Base-by-base conservation (phyloP, 352 stramenopile genomes). In the Stephanocyclus meneghinianus region DNA sequence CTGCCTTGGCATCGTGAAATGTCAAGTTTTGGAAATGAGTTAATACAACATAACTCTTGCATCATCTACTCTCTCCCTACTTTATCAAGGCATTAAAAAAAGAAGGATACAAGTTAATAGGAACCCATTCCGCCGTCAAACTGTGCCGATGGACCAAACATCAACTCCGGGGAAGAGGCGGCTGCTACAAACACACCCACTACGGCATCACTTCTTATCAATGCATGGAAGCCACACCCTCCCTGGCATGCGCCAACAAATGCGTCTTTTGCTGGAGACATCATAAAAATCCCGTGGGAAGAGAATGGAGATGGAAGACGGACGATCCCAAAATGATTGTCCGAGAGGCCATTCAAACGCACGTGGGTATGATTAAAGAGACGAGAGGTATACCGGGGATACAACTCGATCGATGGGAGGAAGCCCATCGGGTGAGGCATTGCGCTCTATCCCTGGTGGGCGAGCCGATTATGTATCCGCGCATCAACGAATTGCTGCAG, bases 101-200 rank as follows among this genome's bases (percentile, higher is more conserved):
- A 84, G 96, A 99, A 91, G 97, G 97, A 10, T 99, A 99, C 88
- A 98, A 98, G 80, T 94, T 99, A 74, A 98, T 99, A 78, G 97
- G 97, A 16, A 98, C 95, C 2, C 97, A 99, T 83, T 98, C 93
- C 63, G 97, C 97, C 16, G 97, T 99, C 37, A 99, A 99, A 88
- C 87, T 99, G 4, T 99, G 97, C 70, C 95, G 97, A 11, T 99
- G 97, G 97, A 99, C 96, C 11, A 99, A 99, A 85, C 95, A 98
- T 83, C 97, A 99, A 75, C 87, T 99, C 15, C 93, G 96, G 47
- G 97, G 97, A 21, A 91, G 96, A 51, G 97, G 97, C 48, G 97
- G 96, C 16, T 99, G 97, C 86, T 99, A 99, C 91, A 99, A 99
- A 85, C 97, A 99, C 81, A 98, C 96, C 16, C 98, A 98, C 84